phyloP scores from a whole-genome alignment of 2,329 filamentous ascomycete genomes.

The Epicoccum sorghinum region DNA sequence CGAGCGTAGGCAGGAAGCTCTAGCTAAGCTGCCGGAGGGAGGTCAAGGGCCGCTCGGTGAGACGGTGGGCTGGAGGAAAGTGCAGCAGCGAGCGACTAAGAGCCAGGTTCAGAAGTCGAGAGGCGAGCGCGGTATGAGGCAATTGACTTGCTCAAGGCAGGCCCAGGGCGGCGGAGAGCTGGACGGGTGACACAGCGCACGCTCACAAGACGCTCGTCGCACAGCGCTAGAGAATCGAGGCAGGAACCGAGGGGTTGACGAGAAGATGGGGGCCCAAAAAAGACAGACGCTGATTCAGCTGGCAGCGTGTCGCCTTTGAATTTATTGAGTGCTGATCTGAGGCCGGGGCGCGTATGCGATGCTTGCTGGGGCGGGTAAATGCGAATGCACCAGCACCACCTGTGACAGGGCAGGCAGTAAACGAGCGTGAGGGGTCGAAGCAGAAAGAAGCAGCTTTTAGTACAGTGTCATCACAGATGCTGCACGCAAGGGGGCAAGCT shows the following conservation, averaged over 20 bases:
- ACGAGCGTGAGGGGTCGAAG: constrained; percentile 34
- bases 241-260: constrained; percentile 20
- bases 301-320: constrained; percentile 13
- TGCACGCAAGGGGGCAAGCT: constrained; percentile 28
- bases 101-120: constrained; percentile 19
- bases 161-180: constrained; percentile 29
- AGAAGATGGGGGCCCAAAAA: constrained; percentile 18
- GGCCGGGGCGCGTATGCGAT: background rate
- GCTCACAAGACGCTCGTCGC: constrained; percentile 33
- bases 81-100: constrained; percentile 14
- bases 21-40: constrained; percentile 13
- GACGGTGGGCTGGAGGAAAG: constrained; percentile 14
- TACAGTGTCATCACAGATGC: constrained; percentile 24
- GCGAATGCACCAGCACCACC: constrained; percentile 1
- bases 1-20: constrained; percentile 15
- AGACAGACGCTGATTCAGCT: constrained; percentile 19
- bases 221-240: constrained; percentile 41
- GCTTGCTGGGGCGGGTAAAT: constrained; percentile 10
- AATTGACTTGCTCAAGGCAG: constrained; percentile 16
- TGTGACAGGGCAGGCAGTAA: constrained; percentile 18
- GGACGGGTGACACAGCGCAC: constrained; percentile 37
- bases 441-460: constrained; percentile 21
- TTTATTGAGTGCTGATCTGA: constrained; percentile 15
- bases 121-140: constrained; percentile 23
- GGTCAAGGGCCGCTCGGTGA: constrained; percentile 9